These are phyloP conservation scores for Colletotrichum graminicola DNA, from an alignment of 2,329 filamentous ascomycete genomes.

Conservation along the genomic window DNA sequence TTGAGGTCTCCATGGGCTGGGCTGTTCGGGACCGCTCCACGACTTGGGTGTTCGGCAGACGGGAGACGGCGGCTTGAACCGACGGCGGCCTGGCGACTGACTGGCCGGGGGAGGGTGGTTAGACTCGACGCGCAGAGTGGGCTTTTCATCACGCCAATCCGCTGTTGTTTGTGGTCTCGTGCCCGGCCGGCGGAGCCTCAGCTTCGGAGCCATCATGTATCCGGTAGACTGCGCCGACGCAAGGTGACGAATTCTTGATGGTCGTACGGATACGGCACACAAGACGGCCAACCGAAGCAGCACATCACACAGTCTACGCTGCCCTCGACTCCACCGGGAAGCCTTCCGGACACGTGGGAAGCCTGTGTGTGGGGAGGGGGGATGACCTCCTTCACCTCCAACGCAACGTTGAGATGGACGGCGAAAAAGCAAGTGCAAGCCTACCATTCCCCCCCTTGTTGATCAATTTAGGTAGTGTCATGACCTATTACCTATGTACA, in stretches of 20 bases:
- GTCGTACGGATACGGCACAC: conserved; percentile 14
- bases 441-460: conserved; percentile 1
- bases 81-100: neutral
- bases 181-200: conserved; percentile 1
- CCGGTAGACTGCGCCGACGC: conserved; percentile 28
- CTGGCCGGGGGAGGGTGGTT: neutral
- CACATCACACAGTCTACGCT: conserved; percentile 20
- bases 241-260: conserved; percentile 10
- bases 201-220: neutral
- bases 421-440: conserved; percentile 1
- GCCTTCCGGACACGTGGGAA: conserved; percentile 38
- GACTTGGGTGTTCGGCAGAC: conserved; percentile 16
- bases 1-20: neutral
- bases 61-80: neutral
- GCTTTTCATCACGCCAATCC: conserved; percentile 13
- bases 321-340: conserved; percentile 24
- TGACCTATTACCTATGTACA: neutral
- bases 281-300: conserved; percentile 30
- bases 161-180: conserved; percentile 18
- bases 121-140: conserved; percentile 1
- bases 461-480: neutral
- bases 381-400: conserved; percentile 29
- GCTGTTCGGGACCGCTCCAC: conserved; percentile 19
- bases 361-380: conserved; percentile 22
- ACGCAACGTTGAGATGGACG: conserved; percentile 28